Evolutionary conservation across 108 stramenopile species (phyloP), one percentile per base, ranked within the genome.

Genomic region (Nitzschia sp.): DNA sequence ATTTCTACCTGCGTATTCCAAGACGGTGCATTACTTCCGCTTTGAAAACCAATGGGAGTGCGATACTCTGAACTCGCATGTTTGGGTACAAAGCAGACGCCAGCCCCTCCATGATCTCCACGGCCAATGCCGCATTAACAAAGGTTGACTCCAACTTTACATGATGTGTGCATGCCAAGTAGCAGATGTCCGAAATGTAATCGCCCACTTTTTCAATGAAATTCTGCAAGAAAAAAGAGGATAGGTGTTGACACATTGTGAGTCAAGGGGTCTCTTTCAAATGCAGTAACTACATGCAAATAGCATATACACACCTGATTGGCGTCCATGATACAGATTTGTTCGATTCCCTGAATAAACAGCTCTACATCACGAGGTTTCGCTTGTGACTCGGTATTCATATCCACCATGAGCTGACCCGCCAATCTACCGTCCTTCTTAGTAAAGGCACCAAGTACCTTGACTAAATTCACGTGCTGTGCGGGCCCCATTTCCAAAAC

Each of bases 51-150:
- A 96, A 72, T 0, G 92, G 92, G 45, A 95, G 53, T 0, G 93
- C 92, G 5, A 90, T 80, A 34, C 67, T 53, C 56, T 90, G 75
- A 27, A 96, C 88, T 8, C 74, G 56, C 73, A 96, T 77, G 13
- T 88, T 80, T 11, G 90, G 91, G 66, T 92, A 72, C 22, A 96
- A 62, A 0, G 78, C 68, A 5, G 82, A 59, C 0, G 90, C 92
- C 22, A 93, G 66, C 13, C 93, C 96, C 68, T 95, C 93, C 84
- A 92, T 92, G 59, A 95, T 90, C 68, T 97, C 94, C 38, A 93
- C 82, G 0, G 91, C 91, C 53, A 95, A 72, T 23, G 91, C 89
- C 3, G 88, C 91, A 77, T 89, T 91, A 53, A 95, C 85, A 76
- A 92, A 95, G 4, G 86, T 77, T 35, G 89, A 75, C 76, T 94